Percentiles rank a stretch among this genome's conserved stretches.
Evolutionary conservation across 768 basidiomycete genomes (phyloP).

Genomic region (Grammothele lineata): DNA sequence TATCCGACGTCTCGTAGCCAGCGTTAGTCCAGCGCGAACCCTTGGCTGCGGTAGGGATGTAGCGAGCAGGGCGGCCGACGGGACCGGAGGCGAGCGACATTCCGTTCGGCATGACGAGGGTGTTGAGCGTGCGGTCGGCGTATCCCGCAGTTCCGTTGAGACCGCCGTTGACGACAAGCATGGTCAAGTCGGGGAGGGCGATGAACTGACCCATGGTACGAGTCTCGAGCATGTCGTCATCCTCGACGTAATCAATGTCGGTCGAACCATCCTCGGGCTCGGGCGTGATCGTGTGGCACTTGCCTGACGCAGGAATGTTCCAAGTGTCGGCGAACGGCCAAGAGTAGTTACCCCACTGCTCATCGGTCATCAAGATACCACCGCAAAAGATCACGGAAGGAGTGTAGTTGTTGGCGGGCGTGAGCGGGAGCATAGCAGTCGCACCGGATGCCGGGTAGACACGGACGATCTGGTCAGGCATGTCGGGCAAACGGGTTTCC

Average conservation of each 20-base stretch:
- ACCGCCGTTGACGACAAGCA: slow-evolving; percentile 83
- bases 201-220: slow-evolving; percentile 94
- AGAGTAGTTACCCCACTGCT: slow-evolving; percentile 73
- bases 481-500: slow-evolving; percentile 63
- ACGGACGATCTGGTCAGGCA: slow-evolving; percentile 70
- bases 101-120: slow-evolving; percentile 58
- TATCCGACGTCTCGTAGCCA: slow-evolving; percentile 54
- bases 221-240: slow-evolving; percentile 69
- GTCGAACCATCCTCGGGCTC: slow-evolving; percentile 69
- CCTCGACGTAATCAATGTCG: slow-evolving; percentile 58
- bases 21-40: slow-evolving; percentile 74
- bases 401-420: slow-evolving; percentile 81
- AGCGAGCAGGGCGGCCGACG: slow-evolving; percentile 74
- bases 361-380: slow-evolving; percentile 72
- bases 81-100: slow-evolving; percentile 80
- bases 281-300: slow-evolving; percentile 83
- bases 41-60: slow-evolving; percentile 66
- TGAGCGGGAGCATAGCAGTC: slow-evolving; percentile 86
- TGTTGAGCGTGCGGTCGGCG: slow-evolving; percentile 40
- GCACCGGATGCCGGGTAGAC: slow-evolving; percentile 91
- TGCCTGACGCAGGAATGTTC: slow-evolving; percentile 60
- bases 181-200: slow-evolving; percentile 69
- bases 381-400: slow-evolving; percentile 90
- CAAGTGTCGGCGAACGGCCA: slow-evolving; percentile 72
- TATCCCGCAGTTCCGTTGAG: slow-evolving; percentile 88